Conservation (phyloP, 148 eudicot genomes). For the Rheum nobile region DNA sequence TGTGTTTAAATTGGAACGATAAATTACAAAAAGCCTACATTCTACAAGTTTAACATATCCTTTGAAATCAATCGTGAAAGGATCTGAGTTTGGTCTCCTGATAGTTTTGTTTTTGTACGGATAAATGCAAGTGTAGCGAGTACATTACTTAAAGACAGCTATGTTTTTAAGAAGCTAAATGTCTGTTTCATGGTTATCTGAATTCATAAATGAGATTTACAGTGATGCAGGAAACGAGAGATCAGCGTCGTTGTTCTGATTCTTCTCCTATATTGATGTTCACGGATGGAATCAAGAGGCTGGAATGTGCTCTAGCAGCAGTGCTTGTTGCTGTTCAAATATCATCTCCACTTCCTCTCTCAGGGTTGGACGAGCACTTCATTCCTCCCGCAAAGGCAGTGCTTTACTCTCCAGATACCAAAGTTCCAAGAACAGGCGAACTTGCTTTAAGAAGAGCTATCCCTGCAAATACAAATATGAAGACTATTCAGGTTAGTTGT, state of each 20-base stretch:
- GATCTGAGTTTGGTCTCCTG: background rate
- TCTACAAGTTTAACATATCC: background rate
- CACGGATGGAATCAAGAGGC: constrained; percentile 32
- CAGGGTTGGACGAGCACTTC: constrained; percentile 25
- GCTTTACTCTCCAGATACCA: constrained; percentile 93
- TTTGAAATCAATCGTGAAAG: background rate
- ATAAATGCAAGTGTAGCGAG: background rate
- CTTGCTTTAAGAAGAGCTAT: constrained; percentile 90
- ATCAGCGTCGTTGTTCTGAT: constrained; percentile 11
- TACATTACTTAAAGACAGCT: background rate
- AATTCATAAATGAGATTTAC: constrained; percentile 25
- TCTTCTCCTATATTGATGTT: constrained; percentile 1
- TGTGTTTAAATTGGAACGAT: background rate
- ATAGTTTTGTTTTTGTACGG: background rate
- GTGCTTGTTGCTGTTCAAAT: constrained; percentile 43
- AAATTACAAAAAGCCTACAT: background rate
- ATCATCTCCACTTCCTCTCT: constrained; percentile 39
- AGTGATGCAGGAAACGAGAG: constrained; percentile 57
- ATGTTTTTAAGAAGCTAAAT: background rate
- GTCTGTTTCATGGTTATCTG: constrained; percentile 7
- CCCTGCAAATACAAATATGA: constrained; percentile 86
- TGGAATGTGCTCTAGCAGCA: constrained; percentile 34
- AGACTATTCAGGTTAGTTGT: constrained; percentile 65
- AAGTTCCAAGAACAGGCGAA: constrained; percentile 92
- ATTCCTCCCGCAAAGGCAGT: constrained; percentile 66